phyloP scores from a whole-genome alignment of 108 stramenopile species.

The Fragilariopsis cylindrus region DNA sequence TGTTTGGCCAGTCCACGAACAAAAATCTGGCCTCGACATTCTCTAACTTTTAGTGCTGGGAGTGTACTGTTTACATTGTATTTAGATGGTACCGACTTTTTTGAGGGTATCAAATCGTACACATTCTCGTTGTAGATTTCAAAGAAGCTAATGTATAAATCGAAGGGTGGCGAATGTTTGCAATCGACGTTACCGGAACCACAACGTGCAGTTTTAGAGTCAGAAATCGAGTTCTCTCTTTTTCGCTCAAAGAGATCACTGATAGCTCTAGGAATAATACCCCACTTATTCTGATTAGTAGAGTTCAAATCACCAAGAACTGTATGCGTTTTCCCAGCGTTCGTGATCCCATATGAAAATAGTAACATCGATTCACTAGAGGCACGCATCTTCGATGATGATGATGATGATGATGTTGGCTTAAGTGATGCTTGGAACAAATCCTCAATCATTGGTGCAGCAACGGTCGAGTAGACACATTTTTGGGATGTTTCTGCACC shows the following conservation, averaged over 20 bases:
- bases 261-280: constrained; percentile 83
- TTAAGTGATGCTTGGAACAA: constrained; percentile 40
- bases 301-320: constrained; percentile 82
- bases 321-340: constrained; percentile 98
- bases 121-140: constrained; percentile 99
- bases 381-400: not conserved
- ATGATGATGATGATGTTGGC: not conserved
- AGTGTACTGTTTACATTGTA: constrained; percentile 3
- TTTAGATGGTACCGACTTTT: not conserved
- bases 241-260: constrained; percentile 55
- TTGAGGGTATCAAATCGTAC: constrained; percentile 84
- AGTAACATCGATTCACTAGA: constrained; percentile 76
- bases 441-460: constrained; percentile 68
- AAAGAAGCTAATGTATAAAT: constrained; percentile 85
- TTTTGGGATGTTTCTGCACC: constrained; percentile 56
- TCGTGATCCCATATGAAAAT: constrained; percentile 98
- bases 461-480: constrained; percentile 60
- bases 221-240: not conserved
- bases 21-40: constrained; percentile 81
- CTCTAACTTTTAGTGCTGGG: constrained; percentile 82
- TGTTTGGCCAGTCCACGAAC: constrained; percentile 85
- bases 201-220: not conserved
- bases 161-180: constrained; percentile 28
- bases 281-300: constrained; percentile 54
- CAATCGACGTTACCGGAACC: constrained; percentile 10